A percentile compares a stretch with the other conserved stretches of the same genome.
Evolutionary conservation across 352 stramenopile genomes (phyloP).

Genomic region (Phytophthora kernoviae): DNA sequence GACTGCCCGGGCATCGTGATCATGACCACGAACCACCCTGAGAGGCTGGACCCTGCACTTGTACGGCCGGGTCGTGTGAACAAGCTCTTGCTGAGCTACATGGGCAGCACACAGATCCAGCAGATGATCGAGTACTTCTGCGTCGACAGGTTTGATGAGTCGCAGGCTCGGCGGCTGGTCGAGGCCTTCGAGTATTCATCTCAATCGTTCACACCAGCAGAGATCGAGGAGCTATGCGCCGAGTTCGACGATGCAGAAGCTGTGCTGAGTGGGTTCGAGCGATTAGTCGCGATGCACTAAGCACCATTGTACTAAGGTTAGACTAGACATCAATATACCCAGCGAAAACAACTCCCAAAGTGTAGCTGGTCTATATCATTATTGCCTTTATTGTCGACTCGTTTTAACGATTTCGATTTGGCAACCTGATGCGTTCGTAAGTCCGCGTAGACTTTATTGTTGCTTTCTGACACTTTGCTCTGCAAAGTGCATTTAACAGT

Average conservation of each 20-base stretch:
- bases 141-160: conserved; percentile 24
- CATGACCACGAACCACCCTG: conserved; percentile 93
- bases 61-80: conserved; percentile 90
- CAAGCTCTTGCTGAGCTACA: conserved; percentile 76
- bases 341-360: too few relatives aligned
- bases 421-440: too few relatives aligned
- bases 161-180: conserved; percentile 7
- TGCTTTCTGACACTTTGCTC: too few relatives aligned
- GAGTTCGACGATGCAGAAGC: conserved; percentile 45
- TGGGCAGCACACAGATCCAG: conserved; percentile 43
- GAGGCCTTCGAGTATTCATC: conserved; percentile 20
- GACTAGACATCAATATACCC: too few relatives aligned
- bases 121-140: conserved; percentile 78
- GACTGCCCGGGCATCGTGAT: conserved; percentile 90
- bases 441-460: too few relatives aligned
- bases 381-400: too few relatives aligned
- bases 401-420: too few relatives aligned
- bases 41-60: conserved; percentile 91
- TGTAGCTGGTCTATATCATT: too few relatives aligned
- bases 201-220: conserved; percentile 46
- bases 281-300: neutral
- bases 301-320: neutral
- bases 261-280: neutral
- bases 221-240: conserved; percentile 63
- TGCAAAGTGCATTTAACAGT: too few relatives aligned